phyloP scores from a whole-genome alignment of 805 yeast species.

The Nematodospora valgi region DNA sequence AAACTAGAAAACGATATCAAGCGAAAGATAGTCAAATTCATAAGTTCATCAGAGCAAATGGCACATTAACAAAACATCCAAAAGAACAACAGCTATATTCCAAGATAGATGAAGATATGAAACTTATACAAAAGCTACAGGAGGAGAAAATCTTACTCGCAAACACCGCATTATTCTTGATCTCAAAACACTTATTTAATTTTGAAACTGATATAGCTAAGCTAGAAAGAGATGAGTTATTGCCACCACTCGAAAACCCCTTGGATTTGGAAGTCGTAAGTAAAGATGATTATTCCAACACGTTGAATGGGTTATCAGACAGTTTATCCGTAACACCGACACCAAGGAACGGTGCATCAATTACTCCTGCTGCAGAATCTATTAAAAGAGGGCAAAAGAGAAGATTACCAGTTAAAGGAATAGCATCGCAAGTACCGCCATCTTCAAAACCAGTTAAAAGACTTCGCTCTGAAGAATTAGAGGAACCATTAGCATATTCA shows the following conservation, averaged over 20 bases:
- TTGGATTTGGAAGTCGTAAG: slow-evolving; percentile 13
- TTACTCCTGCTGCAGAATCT: slow-evolving; percentile 13
- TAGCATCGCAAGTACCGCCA: neutral
- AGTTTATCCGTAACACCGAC: slow-evolving; percentile 27
- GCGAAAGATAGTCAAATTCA: slow-evolving; percentile 78
- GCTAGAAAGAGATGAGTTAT: slow-evolving; percentile 75
- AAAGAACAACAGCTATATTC: slow-evolving; percentile 67
- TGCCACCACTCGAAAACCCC: slow-evolving; percentile 50
- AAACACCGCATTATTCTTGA: slow-evolving; percentile 75
- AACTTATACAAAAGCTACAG: slow-evolving; percentile 58
- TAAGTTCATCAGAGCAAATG: slow-evolving; percentile 77
- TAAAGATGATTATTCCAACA: slow-evolving; percentile 12
- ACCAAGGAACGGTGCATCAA: slow-evolving; percentile 20
- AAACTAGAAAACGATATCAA: slow-evolving; percentile 60
- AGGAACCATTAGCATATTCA: slow-evolving; percentile 12
- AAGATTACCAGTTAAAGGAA: too few species aligned
- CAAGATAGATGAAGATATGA: slow-evolving; percentile 68
- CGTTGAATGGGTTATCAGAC: slow-evolving; percentile 19
- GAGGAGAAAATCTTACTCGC: slow-evolving; percentile 76
- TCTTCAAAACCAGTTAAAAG: slow-evolving; percentile 19
- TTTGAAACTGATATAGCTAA: slow-evolving; percentile 74
- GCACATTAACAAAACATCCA: slow-evolving; percentile 76
- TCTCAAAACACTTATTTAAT: slow-evolving; percentile 68
- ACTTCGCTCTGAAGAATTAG: slow-evolving; percentile 20
- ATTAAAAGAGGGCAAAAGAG: slow-evolving; percentile 24